Conservation (phyloP, 2,329 filamentous ascomycete species). For the Penicillium sp. region DNA sequence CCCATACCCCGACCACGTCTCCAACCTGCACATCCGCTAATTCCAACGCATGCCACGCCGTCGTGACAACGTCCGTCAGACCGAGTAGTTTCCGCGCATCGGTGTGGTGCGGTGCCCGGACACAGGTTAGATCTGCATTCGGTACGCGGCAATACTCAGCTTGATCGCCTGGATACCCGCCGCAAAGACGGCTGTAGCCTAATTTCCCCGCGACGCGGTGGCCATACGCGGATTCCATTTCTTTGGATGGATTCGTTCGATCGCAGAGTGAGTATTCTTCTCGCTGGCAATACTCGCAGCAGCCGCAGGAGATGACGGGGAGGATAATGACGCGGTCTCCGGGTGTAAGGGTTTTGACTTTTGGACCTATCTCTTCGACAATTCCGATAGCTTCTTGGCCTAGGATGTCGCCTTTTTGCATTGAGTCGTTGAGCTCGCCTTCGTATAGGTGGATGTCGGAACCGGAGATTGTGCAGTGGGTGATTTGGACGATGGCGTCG, state of each 20-base stretch:
- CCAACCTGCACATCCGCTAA: slow-evolving; percentile 32
- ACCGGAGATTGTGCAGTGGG: slow-evolving; percentile 36
- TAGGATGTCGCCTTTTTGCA: slow-evolving; percentile 32
- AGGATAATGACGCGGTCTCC: slow-evolving; percentile 35
- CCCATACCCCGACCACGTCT: slow-evolving; percentile 35
- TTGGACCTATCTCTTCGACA: slow-evolving; percentile 28
- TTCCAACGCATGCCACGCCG: slow-evolving; percentile 37
- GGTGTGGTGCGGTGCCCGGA: slow-evolving; percentile 28
- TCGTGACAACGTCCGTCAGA: slow-evolving; percentile 32
- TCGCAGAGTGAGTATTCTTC: slow-evolving; percentile 36
- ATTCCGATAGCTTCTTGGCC: slow-evolving; percentile 33
- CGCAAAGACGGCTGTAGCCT: slow-evolving; percentile 34
- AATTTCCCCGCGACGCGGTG: slow-evolving; percentile 34
- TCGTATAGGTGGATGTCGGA: slow-evolving; percentile 36
- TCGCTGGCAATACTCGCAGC: slow-evolving; percentile 31
- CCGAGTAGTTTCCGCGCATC: slow-evolving; percentile 32
- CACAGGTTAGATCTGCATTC: slow-evolving; percentile 34
- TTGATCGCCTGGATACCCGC: slow-evolving; percentile 38
- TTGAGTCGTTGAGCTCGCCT: slow-evolving; percentile 30
- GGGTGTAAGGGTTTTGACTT: slow-evolving; percentile 22
- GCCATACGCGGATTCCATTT: slow-evolving; percentile 31
- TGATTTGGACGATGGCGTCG: slow-evolving; percentile 37
- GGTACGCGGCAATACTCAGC: slow-evolving; percentile 39
- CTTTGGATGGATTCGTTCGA: slow-evolving; percentile 29
- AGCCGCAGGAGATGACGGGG: slow-evolving; percentile 32